A percentile compares a stretch with the other conserved stretches of the same genome.
Evolutionary conservation across 1,139 yeast species (phyloP).

Genomic region (Diutina neorugosa): DNA sequence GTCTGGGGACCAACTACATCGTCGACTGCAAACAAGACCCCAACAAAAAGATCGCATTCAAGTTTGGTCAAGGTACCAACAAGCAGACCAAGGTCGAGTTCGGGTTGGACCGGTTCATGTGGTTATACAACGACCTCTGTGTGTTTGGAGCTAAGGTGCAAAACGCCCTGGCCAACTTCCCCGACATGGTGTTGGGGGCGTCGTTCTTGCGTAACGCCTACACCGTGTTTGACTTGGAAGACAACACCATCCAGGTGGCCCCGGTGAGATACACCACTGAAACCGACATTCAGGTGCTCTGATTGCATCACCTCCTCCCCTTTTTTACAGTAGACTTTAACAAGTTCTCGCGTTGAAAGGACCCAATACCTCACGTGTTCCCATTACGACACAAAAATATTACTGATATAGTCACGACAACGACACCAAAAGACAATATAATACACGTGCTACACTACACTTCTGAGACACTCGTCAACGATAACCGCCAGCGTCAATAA

Average conservation of each 20-base stretch:
- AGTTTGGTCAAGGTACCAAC: not conserved
- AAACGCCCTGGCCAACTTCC: not conserved
- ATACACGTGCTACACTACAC: too few relatives aligned
- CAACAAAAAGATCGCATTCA: not conserved
- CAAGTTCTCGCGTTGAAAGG: not conserved
- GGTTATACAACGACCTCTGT: constrained; percentile 1
- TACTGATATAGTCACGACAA: too few relatives aligned
- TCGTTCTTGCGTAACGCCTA: constrained; percentile 20
- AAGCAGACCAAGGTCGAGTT: not conserved
- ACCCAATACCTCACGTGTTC: too few relatives aligned
- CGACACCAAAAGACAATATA: too few relatives aligned
- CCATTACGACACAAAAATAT: too few relatives aligned
- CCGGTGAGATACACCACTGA: constrained; percentile 11
- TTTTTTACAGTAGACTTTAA: not conserved
- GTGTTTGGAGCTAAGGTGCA: constrained; percentile 1
- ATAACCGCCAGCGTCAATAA: too few relatives aligned
- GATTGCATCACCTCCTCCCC: too few relatives aligned
- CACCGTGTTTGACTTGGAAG: constrained; percentile 18
- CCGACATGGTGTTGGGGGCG: constrained; percentile 25
- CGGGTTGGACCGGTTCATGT: not conserved
- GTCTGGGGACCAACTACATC: not conserved
- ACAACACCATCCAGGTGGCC: constrained; percentile 15
- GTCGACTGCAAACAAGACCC: constrained; percentile 3
- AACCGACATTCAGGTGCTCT: not conserved
- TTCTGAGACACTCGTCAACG: too few relatives aligned